phyloP scores from a whole-genome alignment of 148 eudicot species.

The Agrostemma githago region DNA sequence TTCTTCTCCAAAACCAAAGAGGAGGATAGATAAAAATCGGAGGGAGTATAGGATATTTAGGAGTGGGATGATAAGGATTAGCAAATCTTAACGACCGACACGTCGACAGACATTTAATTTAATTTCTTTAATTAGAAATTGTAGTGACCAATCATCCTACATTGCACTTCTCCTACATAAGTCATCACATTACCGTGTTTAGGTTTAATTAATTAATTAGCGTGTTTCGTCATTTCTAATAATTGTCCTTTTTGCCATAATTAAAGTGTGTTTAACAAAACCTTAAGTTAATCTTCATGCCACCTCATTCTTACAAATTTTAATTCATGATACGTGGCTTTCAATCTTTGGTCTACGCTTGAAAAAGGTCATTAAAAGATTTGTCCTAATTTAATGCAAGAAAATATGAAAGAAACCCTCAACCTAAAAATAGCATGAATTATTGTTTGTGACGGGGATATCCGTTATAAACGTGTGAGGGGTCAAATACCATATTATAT shows the following conservation, averaged over 20 bases:
- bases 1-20: too few relatives aligned
- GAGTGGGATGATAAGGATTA: too few relatives aligned
- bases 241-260: background rate
- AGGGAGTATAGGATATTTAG: too few relatives aligned
- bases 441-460: too few relatives aligned
- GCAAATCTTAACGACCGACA: background rate
- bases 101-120: background rate
- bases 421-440: too few relatives aligned
- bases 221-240: background rate
- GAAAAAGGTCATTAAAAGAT: background rate
- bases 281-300: background rate
- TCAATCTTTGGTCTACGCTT: background rate
- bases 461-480: too few relatives aligned
- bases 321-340: background rate
- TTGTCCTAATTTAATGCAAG: background rate
- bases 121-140: background rate
- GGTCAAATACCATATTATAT: too few relatives aligned
- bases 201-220: background rate
- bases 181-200: slow-evolving; percentile 6
- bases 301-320: background rate
- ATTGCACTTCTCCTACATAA: background rate
- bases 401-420: too few relatives aligned
- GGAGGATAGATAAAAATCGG: too few relatives aligned
- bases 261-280: background rate
- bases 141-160: background rate